Evolutionary conservation across 164 flowering plant genomes (phyloP), one percentile per base, ranked within the genome.

Genomic region (Nelumbo lutea): DNA sequence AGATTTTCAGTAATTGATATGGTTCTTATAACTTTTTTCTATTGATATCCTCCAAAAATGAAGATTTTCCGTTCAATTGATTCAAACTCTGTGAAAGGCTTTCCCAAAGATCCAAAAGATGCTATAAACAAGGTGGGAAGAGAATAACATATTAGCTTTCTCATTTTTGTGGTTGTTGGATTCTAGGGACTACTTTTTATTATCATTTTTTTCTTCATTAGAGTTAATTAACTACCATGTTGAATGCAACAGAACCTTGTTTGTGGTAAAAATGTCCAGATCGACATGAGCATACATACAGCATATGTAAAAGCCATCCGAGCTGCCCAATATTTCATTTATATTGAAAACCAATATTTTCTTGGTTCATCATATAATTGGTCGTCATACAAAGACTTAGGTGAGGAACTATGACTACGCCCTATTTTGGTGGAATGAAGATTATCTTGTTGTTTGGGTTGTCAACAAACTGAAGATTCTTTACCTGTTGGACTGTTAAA

Each of bases 191-290:
- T 11, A 10, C 15, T 53, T 66, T 6, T 38, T 5, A 40, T 6
- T 38, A 4, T 43, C 6, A 65, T 61, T 4, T 15, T 51, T 50
- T n/a, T 2, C 42, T 13, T 15, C 5, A 9, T 56, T 9, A 41
- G 9, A 14, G 43, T 5, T 67, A 39, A 68, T 50, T 59, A 57
- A 56, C 44, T 38, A 45, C 10, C 73, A 43, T 71, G n/a, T 69
- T 62, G 58, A 40, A 42, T 78, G 63, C 51, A 48, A 71, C 91
- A 92, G 98, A 95, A 92, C 73, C 73, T 94, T 71, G 88, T 88
- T 2, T 88, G 97, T 70, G 97, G 97, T 61, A 94, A 94, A 77
- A 94, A 94, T 76, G 88, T 88, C 47, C 80, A 90, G 72, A 94
- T 94, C 67, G 98, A 94, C 82, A 91, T 27, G 27, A 27, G 27